phyloP scores from a whole-genome alignment of 306 rosid genomes.

The Potentilla sterilis region DNA sequence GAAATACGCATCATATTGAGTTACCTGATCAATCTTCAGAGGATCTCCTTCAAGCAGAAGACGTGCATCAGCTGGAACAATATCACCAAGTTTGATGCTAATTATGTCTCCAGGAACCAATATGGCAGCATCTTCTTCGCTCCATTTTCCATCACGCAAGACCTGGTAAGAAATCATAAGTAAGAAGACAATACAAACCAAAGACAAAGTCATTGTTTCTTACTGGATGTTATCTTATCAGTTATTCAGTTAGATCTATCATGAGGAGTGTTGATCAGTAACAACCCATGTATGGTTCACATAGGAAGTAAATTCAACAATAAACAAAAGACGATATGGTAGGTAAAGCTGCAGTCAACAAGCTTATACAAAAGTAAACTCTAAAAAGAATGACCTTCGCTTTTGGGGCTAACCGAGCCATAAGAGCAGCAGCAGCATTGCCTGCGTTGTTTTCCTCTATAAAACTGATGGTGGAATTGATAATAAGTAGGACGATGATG shows the following conservation, averaged over 20 bases:
- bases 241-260: not conserved
- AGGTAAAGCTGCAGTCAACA: slow-evolving; percentile 3
- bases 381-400: slow-evolving; percentile 49
- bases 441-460: slow-evolving; percentile 83
- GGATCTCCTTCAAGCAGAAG: slow-evolving; percentile 84
- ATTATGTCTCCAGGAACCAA: slow-evolving; percentile 79
- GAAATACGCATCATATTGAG: not conserved
- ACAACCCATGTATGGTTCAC: not conserved
- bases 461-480: slow-evolving; percentile 76
- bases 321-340: not conserved
- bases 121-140: slow-evolving; percentile 67
- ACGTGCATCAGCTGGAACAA: slow-evolving; percentile 73
- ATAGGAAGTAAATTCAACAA: not conserved
- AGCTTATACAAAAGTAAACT: slow-evolving; percentile 1
- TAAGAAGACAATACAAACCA: not conserved
- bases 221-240: not conserved
- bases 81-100: slow-evolving; percentile 77
- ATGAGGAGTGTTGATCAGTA: not conserved
- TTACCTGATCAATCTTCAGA: slow-evolving; percentile 72
- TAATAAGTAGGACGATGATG: slow-evolving; percentile 49
- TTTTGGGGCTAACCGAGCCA: slow-evolving; percentile 64
- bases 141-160: slow-evolving; percentile 70
- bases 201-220: not conserved
- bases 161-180: slow-evolving; percentile 32
- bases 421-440: slow-evolving; percentile 74